Base-by-base conservation (phyloP, 1,139 yeast genomes). In the Geotrichum klebahnii region DNA sequence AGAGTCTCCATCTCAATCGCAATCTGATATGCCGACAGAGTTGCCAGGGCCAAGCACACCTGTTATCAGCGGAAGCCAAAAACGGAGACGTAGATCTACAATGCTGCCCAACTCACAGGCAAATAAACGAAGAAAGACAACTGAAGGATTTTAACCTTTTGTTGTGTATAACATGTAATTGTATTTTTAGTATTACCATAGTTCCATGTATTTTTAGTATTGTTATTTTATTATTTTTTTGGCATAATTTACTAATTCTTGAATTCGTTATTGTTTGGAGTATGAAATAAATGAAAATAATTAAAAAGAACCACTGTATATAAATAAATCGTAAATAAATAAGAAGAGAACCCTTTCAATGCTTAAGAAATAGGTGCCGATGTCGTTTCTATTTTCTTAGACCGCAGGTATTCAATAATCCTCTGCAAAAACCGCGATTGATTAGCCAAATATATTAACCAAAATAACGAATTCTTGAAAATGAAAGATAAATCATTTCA, bases 371-470 rank as follows among this genome's bases (percentile, higher is more conserved):
- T 20, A 32, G 43, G 10, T 20, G 42, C 16, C 12, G 24, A 26
- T 4, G 43, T 6, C 2, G 36, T 23, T 5, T 46, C 51, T n/a
- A 28, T 19, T 20, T 43, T 42, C 14, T 43, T 48, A 16, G 33
- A 44, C 12, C 37, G 37, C 29, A 48, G 33, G 23, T 48, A 48
- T 8, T 42, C 43, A 1, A 48, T 34, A 10, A 42, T 33, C 5
- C 44, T 16, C 51, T 48, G 28, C 19, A 14, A 2, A 19, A 4
- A 26, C n/a, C n/a, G n/a, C n/a, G n/a, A n/a, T n/a, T n/a, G n/a
- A n/a, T n/a, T n/a, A n/a, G n/a, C n/a, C n/a, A n/a, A n/a, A n/a
- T n/a, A n/a, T n/a, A n/a, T n/a, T n/a, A 33, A 33, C 17, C 4
- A 28, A 28, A 28, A 28, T 12, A 8, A 12, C 31, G 31, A 28